Evolutionary conservation across 306 rosid species (phyloP).

Genomic region (Pyrus communis): DNA sequence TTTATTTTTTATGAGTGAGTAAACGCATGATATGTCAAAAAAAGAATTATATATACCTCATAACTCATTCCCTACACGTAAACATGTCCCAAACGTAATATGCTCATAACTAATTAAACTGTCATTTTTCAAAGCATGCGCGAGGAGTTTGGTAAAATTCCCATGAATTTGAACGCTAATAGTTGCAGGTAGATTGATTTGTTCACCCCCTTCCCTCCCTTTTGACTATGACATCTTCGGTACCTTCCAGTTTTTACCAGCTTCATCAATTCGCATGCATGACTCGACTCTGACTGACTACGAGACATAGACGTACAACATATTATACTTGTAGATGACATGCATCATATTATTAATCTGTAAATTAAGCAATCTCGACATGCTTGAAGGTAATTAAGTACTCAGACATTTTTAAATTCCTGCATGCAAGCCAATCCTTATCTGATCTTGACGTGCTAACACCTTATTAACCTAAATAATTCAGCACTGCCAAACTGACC

Average conservation of each 20-base stretch:
- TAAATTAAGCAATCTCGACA: background rate
- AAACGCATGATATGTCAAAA: background rate
- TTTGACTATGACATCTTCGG: slow-evolving; percentile 32
- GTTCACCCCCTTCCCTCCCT: slow-evolving; percentile 37
- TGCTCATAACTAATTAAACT: background rate
- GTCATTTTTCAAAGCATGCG: background rate
- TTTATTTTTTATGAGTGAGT: no score
- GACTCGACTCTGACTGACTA: no score
- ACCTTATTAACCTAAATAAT: background rate
- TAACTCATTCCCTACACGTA: no score
- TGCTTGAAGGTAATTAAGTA: background rate
- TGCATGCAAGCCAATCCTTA: background rate
- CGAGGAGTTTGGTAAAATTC: slow-evolving; percentile 20
- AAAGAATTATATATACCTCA: no score
- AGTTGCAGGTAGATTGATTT: slow-evolving; percentile 49
- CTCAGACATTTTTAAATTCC: background rate
- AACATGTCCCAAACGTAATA: no score
- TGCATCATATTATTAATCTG: background rate
- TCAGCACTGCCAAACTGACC: slow-evolving; percentile 8
- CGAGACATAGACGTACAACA: no score
- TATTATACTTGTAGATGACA: no score
- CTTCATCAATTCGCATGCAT: background rate
- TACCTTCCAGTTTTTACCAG: background rate
- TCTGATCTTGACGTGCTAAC: slow-evolving; percentile 47
- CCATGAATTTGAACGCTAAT: background rate